These are phyloP conservation scores for Serendipita vermifera DNA, from an alignment of 768 basidiomycete species.

Conservation along the genomic window DNA sequence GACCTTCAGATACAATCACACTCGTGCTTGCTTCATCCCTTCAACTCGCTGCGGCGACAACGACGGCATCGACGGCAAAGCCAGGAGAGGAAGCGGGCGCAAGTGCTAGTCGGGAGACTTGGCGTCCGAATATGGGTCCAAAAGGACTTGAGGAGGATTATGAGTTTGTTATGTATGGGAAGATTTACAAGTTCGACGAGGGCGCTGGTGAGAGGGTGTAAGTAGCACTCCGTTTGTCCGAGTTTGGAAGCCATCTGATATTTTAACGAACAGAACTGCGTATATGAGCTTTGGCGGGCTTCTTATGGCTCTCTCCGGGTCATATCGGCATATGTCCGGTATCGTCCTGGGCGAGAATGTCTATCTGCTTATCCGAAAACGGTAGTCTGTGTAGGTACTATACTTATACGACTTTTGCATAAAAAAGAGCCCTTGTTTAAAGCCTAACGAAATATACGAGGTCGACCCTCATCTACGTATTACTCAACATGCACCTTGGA, in stretches of 20 bases:
- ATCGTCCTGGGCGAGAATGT: conserved; percentile 90
- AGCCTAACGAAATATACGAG: too few species aligned
- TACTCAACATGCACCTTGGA: too few species aligned
- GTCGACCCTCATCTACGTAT: too few species aligned
- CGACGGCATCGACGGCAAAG: conserved; percentile 31
- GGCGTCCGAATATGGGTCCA: conserved; percentile 74
- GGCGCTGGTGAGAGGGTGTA: conserved; percentile 76
- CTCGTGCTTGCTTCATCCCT: conserved; percentile 78
- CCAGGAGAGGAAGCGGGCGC: conserved; percentile 35
- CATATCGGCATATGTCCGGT: conserved; percentile 79
- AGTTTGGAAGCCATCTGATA: conserved; percentile 14
- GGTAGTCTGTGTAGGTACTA: background rate
- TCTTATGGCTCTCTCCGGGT: conserved; percentile 85
- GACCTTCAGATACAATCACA: conserved; percentile 56
- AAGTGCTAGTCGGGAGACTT: conserved; percentile 58
- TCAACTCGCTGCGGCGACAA: background rate
- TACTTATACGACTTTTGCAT: too few species aligned
- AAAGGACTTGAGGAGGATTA: conserved; percentile 86
- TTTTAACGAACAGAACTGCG: conserved; percentile 49
- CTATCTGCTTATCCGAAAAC: conserved; percentile 63
- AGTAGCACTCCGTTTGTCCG: conserved; percentile 22
- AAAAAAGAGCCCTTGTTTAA: too few species aligned
- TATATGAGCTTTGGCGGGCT: conserved; percentile 96
- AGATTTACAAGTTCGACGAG: conserved; percentile 96
- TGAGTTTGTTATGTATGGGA: conserved; percentile 99